Base-by-base conservation (phyloP, 306 rosid species). In the Calophaca sinica region DNA sequence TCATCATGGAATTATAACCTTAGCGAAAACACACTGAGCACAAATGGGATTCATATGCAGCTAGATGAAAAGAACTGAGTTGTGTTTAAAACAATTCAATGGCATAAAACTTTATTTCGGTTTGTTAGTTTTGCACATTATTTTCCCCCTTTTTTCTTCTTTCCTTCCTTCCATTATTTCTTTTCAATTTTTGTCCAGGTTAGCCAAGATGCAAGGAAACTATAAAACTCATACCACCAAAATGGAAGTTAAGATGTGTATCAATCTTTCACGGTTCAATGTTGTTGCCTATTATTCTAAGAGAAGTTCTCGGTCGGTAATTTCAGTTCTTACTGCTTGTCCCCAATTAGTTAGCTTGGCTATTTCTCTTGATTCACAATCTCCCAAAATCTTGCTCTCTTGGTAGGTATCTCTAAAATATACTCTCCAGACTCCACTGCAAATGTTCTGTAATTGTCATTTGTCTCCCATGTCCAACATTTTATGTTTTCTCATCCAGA, bases 121-220 rank as follows among this genome's bases (percentile, higher is more conserved):
- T 48, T 35, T 13, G 46, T 62, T 53, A 13, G 4, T 28, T 74
- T 74, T 80, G 55, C 36, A 68, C 48, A 35, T 29, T 44, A 61
- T 32, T 33, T 33, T 15, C 6, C 9, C 45, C 26, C 4, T 1
- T 12, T 48, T 67, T 9, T 29, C 28, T 65, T 28, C 53, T 14
- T 52, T 4, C 10, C 68, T 72, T 66, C 26, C 57, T 60, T 48
- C 7, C 1, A 20, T 77, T 26, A 44, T 33, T 68, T 36, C 50
- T 65, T 72, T 72, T 26, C 12, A 48, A n/a, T 11, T 49, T 59
- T 29, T 57, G 61, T 12, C 52, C 20, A 79, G 57, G 42, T 66
- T 14, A 33, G 55, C 28, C 33, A 13, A 38, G 53, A 6, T 39
- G 44, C 41, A 29, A 64, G 28, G 14, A 28, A 75, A 29, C 33